A percentile compares a stretch with the other conserved stretches of the same genome.
Conservation (phyloP, 2,329 filamentous ascomycete species). For the Parastagonospora nodorum region DNA sequence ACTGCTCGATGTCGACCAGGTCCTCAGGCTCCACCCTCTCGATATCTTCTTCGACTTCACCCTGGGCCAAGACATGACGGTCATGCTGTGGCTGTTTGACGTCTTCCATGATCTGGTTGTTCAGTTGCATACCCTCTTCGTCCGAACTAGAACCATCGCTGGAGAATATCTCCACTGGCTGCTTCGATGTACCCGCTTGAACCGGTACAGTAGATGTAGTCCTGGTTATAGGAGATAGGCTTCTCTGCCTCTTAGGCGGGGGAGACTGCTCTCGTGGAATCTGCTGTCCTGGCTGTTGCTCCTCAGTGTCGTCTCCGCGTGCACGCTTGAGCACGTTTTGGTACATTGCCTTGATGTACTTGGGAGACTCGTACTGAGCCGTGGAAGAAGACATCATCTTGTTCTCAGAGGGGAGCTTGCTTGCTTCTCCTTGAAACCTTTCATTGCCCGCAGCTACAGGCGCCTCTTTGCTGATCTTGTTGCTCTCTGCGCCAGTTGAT, state of each 20-base stretch:
- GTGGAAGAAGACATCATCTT: conserved; percentile 28
- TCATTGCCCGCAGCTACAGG: no score
- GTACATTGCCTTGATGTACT: conserved; percentile 24
- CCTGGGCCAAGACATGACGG: not conserved
- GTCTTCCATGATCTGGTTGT: conserved; percentile 9
- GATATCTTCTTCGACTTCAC: conserved; percentile 2
- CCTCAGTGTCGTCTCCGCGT: conserved; percentile 10
- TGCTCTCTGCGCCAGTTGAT: not conserved
- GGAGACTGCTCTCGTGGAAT: conserved; percentile 3
- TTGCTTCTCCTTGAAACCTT: not conserved
- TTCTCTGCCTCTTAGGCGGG: conserved; percentile 23
- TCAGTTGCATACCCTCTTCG: not conserved
- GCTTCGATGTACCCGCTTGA: conserved; percentile 11
- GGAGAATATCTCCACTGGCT: conserved; percentile 32
- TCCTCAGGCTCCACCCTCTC: conserved; percentile 24
- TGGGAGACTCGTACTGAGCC: conserved; percentile 28
- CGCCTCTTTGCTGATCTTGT: not conserved
- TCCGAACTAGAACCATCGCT: conserved; percentile 12
- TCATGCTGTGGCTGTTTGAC: conserved; percentile 1
- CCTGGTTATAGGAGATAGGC: conserved; percentile 6
- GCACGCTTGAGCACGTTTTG: conserved; percentile 27
- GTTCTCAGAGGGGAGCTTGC: conserved; percentile 6
- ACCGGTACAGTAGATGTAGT: not conserved
- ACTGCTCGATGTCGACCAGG: conserved; percentile 1
- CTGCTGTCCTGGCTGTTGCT: not conserved